Evolutionary conservation across 768 basidiomycete genomes (phyloP), one percentile per base, ranked within the genome.

Genomic region (Thelephora aurantiotincta): DNA sequence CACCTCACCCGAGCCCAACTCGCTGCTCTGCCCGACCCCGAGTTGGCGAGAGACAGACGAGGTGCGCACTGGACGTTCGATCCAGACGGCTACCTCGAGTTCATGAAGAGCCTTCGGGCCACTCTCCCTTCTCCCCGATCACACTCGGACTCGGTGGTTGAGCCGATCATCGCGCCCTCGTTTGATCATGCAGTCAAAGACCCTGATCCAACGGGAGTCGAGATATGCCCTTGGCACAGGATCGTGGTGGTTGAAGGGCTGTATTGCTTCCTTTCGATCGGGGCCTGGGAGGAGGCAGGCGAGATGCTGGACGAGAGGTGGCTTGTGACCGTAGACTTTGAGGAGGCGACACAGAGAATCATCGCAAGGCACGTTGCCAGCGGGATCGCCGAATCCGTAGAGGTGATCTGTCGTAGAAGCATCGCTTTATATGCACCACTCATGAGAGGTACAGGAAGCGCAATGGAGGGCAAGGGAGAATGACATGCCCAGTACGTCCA

Each of bases 1-100:
- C 93, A 98, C 60, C 70, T 84, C 50, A 75, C 85, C 14, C 77
- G 89, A 19, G 73, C 77, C 3, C 78, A 86, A 52, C 75, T 98
- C 22, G 87, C 87, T 56, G 58, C 65, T 18, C 73, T 92, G 58
- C 75, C 78, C 12, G 79, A 96, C 60, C 82, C 91, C 0, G 68
- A 73, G 46, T 72, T 79, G 35, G 90, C 92, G 0, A 78, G 83
- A 54, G 81, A 81, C 49, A 63, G 88, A 42, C 75, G 92, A 18
- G 93, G 93, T 2, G 80, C 73, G 12, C 85, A 91, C 54, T 94
- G 90, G 84, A 96, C 92, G 1, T 97, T 97, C 57, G 82, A 96
- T 54, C 78, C 75, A 5, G 53, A 60, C n/a, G 68, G 70, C 20
- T 96, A 91, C 61, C 72, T 78, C 47, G 56, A 68, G 0, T 93